Percentiles rank a stretch among this genome's conserved stretches.
Conservation (phyloP, 371 early-diverging fungal genomes). For the Mortierella sp. region DNA sequence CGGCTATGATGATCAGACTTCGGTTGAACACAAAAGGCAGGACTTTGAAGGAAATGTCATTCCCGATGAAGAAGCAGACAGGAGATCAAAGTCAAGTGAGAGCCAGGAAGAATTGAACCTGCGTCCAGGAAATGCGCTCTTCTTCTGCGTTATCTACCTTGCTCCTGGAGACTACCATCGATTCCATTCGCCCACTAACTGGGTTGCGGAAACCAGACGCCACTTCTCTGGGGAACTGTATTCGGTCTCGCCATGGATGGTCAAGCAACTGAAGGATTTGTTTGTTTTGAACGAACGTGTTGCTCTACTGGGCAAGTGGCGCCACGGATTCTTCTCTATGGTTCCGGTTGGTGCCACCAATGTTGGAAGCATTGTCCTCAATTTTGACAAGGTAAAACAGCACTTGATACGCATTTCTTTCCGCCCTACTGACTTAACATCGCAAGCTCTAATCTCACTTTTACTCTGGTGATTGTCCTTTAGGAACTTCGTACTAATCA, state of each 20-base stretch:
- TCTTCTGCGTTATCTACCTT: slow-evolving; percentile 92
- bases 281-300: slow-evolving; percentile 98
- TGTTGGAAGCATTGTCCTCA: slow-evolving; percentile 93
- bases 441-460: background rate
- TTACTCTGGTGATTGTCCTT: background rate
- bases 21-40: slow-evolving; percentile 48
- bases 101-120: slow-evolving; percentile 53
- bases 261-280: slow-evolving; percentile 81
- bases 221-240: slow-evolving; percentile 95
- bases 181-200: slow-evolving; percentile 97
- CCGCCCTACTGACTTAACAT: background rate
- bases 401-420: background rate
- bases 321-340: slow-evolving; percentile 94
- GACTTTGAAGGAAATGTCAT: slow-evolving; percentile 47
- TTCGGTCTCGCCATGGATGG: slow-evolving; percentile 93
- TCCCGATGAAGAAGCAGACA: slow-evolving; percentile 31
- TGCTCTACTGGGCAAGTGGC: slow-evolving; percentile 91
- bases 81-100: slow-evolving; percentile 17
- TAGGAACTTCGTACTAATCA: slow-evolving; percentile 81
- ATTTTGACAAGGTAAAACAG: slow-evolving; percentile 82
- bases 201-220: slow-evolving; percentile 86
- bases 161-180: slow-evolving; percentile 99
- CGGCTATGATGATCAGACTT: slow-evolving; percentile 59
- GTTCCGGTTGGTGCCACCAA: slow-evolving; percentile 98
- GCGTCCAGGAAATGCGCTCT: slow-evolving; percentile 79